Conservation (phyloP, 345 rosid species). For the Citropsis articulata region DNA sequence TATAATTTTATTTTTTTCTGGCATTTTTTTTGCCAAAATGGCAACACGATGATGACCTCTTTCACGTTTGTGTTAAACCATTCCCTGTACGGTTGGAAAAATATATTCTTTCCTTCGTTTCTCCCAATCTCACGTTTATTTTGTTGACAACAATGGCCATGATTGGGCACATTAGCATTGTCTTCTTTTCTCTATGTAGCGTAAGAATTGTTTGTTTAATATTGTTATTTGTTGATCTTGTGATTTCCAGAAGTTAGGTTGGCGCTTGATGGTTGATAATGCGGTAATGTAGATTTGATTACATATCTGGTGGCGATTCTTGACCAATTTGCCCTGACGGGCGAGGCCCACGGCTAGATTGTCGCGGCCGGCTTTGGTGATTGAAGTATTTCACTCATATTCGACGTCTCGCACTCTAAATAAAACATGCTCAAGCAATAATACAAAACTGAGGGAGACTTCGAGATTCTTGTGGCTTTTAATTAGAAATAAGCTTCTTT, state of each 20-base stretch:
- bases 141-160: background rate
- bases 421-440: too few relatives aligned
- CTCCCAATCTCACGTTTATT: background rate
- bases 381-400: too few relatives aligned
- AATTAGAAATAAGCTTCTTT: too few relatives aligned
- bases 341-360: background rate
- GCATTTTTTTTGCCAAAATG: background rate
- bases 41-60: background rate
- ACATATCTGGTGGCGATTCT: background rate
- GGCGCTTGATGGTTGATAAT: background rate
- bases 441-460: too few relatives aligned
- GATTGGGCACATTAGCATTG: background rate
- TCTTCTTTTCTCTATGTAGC: background rate
- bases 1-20: too few relatives aligned
- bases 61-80: background rate
- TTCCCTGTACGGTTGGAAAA: background rate
- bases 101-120: background rate
- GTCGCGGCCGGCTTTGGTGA: background rate
- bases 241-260: conserved; percentile 7
- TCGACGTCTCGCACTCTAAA: too few relatives aligned
- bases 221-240: background rate
- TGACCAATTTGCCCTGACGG: background rate
- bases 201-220: conserved; percentile 2
- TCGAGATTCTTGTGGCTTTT: too few relatives aligned
- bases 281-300: background rate